A percentile compares a stretch with the other conserved stretches of the same genome.
Conservation (phyloP, 2,329 filamentous ascomycete species). For the Ophiostoma perfectum region DNA sequence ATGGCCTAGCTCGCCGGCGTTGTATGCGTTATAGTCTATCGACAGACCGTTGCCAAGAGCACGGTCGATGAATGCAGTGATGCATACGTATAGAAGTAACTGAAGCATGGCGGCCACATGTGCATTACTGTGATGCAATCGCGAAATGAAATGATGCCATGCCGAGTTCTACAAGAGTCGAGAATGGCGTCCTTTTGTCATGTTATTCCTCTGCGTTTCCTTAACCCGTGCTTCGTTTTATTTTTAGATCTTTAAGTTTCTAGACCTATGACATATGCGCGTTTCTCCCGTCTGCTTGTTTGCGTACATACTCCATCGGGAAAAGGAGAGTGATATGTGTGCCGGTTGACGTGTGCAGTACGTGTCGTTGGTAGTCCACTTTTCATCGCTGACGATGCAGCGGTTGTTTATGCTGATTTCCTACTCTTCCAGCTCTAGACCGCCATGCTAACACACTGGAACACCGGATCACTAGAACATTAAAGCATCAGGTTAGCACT, state of each 20-base stretch:
- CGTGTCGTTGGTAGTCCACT: conserved; percentile 12
- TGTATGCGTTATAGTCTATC: conserved; percentile 20
- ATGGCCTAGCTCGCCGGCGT: conserved; percentile 20
- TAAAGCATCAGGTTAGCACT: no score
- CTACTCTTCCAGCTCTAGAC: no score
- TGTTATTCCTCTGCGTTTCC: not conserved
- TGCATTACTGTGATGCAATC: conserved; percentile 1
- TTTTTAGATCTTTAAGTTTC: not conserved
- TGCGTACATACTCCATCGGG: conserved; percentile 22
- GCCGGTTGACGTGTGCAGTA: conserved; percentile 13
- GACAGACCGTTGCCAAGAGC: conserved; percentile 4
- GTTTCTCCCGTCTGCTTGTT: not conserved
- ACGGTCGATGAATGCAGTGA: not conserved
- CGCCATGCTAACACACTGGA: no score
- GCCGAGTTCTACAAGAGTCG: no score
- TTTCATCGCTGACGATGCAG: not conserved
- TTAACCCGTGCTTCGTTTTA: not conserved
- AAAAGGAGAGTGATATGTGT: not conserved
- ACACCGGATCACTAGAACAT: no score
- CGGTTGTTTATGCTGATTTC: no score
- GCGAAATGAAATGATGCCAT: not conserved
- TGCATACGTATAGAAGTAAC: not conserved
- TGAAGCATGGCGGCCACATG: not conserved
- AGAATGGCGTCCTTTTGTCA: not conserved
- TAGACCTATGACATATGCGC: not conserved